Percentiles rank a stretch among this genome's conserved stretches.
Evolutionary conservation across 805 yeast genomes (phyloP).

Genomic region (Candida gorgasii): DNA sequence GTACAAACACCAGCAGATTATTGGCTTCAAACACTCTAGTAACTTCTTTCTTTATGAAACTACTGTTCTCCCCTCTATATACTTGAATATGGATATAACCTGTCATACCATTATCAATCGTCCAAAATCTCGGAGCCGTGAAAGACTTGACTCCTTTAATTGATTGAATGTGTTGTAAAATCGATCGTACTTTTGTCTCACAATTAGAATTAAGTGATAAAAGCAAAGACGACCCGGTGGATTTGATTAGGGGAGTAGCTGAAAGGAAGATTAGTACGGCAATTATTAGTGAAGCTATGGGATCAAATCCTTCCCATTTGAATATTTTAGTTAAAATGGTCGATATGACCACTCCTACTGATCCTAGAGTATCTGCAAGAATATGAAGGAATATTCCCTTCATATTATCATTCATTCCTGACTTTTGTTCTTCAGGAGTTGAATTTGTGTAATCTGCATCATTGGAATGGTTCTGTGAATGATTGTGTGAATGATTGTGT

Average conservation of each 20-base stretch:
- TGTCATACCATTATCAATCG: slow-evolving; percentile 29
- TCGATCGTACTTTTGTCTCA: slow-evolving; percentile 62
- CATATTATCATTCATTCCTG: slow-evolving; percentile 64
- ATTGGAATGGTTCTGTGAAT: not conserved
- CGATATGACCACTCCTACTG: slow-evolving; percentile 94
- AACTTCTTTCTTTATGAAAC: slow-evolving; percentile 59
- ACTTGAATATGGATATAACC: slow-evolving; percentile 87
- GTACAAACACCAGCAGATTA: slow-evolving; percentile 59
- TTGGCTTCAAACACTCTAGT: slow-evolving; percentile 52
- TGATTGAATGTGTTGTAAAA: slow-evolving; percentile 64
- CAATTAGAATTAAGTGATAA: slow-evolving; percentile 59
- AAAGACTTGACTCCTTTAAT: slow-evolving; percentile 83
- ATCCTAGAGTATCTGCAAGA: slow-evolving; percentile 93
- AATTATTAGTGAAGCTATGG: slow-evolving; percentile 85
- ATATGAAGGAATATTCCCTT: slow-evolving; percentile 92
- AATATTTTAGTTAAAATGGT: slow-evolving; percentile 74
- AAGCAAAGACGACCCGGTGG: slow-evolving; percentile 74
- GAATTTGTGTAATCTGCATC: slow-evolving; percentile 2
- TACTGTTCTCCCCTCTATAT: slow-evolving; percentile 62
- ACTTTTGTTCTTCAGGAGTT: slow-evolving; percentile 2
- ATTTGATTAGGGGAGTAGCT: slow-evolving; percentile 78
- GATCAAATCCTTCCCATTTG: slow-evolving; percentile 79
- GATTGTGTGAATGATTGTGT: slow-evolving; percentile 5
- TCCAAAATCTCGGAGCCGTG: slow-evolving; percentile 93
- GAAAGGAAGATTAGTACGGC: slow-evolving; percentile 78